Evolutionary conservation across 1,284 basidiomycete species (phyloP).

Genomic region (Ganoderma multipileum): DNA sequence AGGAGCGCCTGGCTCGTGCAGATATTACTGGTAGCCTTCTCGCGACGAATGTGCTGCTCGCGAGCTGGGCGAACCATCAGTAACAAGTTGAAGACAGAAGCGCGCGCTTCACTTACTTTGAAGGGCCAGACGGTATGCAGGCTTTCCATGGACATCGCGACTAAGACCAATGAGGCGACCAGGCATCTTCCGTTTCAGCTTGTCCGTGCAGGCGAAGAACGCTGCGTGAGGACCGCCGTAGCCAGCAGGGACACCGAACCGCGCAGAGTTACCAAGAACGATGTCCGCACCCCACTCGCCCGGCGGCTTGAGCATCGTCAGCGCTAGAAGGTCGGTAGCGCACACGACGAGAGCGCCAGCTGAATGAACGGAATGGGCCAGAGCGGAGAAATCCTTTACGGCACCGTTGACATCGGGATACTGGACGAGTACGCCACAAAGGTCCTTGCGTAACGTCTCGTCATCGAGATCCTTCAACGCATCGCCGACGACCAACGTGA

Average conservation of each 20-base stretch:
- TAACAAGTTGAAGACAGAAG: not conserved
- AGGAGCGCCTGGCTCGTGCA: conserved; percentile 94
- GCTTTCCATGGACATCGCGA: conserved; percentile 84
- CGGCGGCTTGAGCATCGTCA: conserved; percentile 94
- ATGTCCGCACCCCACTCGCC: conserved; percentile 99
- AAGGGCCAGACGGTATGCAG: conserved; percentile 91
- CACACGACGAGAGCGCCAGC: conserved; percentile 83
- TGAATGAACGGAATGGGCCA: conserved; percentile 79
- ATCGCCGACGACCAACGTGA: conserved; percentile 78
- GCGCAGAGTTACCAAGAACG: conserved; percentile 92
- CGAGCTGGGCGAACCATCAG: conserved; percentile 61
- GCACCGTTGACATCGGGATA: conserved; percentile 93
- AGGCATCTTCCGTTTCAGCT: conserved; percentile 96
- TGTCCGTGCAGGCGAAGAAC: conserved; percentile 95
- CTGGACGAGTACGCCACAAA: conserved; percentile 91
- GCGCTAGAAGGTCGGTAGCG: conserved; percentile 91
- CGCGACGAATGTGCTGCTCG: conserved; percentile 95
- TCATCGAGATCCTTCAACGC: conserved; percentile 59
- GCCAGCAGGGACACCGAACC: conserved; percentile 93
- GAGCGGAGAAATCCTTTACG: conserved; percentile 77
- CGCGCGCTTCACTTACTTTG: conserved; percentile 71
- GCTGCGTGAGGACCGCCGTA: conserved; percentile 94
- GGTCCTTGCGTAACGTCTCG: conserved; percentile 61
- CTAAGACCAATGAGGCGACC: conserved; percentile 93
- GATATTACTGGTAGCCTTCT: conserved; percentile 95